Evolutionary conservation across 192 early-diverging fungal species (phyloP).

Genomic region (Obelidium mucronatum): DNA sequence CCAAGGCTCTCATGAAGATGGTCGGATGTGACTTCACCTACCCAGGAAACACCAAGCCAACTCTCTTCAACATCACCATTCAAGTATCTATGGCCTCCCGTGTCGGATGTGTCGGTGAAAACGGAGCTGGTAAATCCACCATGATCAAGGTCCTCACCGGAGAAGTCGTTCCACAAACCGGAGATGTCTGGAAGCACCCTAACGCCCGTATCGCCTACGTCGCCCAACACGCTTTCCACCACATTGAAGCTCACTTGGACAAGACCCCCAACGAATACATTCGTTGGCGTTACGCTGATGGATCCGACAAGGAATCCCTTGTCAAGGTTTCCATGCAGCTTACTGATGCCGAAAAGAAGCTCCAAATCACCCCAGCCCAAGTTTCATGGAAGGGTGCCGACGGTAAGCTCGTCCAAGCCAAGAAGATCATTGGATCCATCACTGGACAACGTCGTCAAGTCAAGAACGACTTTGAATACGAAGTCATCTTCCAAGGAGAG

Average conservation of each 20-base stretch:
- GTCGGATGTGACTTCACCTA: slow-evolving; percentile 77
- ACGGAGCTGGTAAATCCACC: slow-evolving; percentile 88
- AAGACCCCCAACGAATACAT: slow-evolving; percentile 86
- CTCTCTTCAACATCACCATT: slow-evolving; percentile 69
- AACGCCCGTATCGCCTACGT: slow-evolving; percentile 87
- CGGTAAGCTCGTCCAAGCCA: slow-evolving; percentile 43
- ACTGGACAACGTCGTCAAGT: slow-evolving; percentile 74
- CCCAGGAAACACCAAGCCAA: slow-evolving; percentile 67
- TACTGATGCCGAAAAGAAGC: slow-evolving; percentile 69
- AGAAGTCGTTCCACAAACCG: slow-evolving; percentile 71
- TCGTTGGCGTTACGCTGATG: slow-evolving; percentile 82
- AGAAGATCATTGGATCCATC: slow-evolving; percentile 43
- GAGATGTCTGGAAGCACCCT: slow-evolving; percentile 81
- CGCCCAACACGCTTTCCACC: slow-evolving; percentile 88
- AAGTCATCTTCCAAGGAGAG: slow-evolving; percentile 79
- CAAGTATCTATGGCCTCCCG: slow-evolving; percentile 79
- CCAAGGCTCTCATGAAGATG: slow-evolving; percentile 82
- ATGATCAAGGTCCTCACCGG: slow-evolving; percentile 84
- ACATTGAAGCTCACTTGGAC: slow-evolving; percentile 83
- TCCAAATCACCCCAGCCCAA: slow-evolving; percentile 48
- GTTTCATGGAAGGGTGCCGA: slow-evolving; percentile 36
- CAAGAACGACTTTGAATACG: slow-evolving; percentile 83
- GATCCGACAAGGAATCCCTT: slow-evolving; percentile 77
- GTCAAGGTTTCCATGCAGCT: slow-evolving; percentile 74
- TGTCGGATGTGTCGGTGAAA: slow-evolving; percentile 82